A percentile compares a stretch with the other conserved stretches of the same genome.
phyloP scores from a whole-genome alignment of 305 asterid species.

The Plantago lanceolata region DNA sequence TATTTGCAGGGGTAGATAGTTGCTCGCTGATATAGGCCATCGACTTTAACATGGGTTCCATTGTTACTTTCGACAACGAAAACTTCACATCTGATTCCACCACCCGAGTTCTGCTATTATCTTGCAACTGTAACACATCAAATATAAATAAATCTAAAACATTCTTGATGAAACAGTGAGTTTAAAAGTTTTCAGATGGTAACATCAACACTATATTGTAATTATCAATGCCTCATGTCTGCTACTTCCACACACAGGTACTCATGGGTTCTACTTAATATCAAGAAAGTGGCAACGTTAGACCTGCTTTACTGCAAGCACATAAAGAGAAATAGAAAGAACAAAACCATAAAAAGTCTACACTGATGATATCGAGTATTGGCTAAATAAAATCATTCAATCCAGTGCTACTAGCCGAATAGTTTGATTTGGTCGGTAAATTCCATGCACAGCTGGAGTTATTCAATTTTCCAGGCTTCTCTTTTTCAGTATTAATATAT shows the following conservation, averaged over 20 bases:
- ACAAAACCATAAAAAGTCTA: background rate
- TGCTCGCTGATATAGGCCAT: constrained; percentile 86
- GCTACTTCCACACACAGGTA: background rate
- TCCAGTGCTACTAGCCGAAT: too few species aligned
- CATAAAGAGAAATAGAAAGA: background rate
- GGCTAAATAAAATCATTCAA: background rate
- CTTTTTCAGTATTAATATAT: background rate
- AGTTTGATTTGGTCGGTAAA: too few species aligned
- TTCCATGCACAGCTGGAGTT: too few species aligned
- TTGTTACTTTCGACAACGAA: constrained; percentile 61
- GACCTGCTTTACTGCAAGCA: background rate
- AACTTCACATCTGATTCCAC: constrained; percentile 78
- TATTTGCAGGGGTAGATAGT: constrained; percentile 65
- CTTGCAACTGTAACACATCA: constrained; percentile 56
- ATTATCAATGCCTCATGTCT: too few species aligned
- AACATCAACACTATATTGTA: background rate
- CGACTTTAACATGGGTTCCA: constrained; percentile 85
- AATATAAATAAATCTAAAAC: background rate
- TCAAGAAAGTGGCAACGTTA: constrained; percentile 3
- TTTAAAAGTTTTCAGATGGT: constrained; percentile 2
- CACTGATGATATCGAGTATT: background rate
- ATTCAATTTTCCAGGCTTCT: background rate
- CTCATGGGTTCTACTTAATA: constrained; percentile 6
- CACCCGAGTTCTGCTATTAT: constrained; percentile 50
- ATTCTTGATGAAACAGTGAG: background rate